Evolutionary conservation across 2,329 filamentous ascomycete species (phyloP).

Genomic region (Fonsecaea pedrosoi): DNA sequence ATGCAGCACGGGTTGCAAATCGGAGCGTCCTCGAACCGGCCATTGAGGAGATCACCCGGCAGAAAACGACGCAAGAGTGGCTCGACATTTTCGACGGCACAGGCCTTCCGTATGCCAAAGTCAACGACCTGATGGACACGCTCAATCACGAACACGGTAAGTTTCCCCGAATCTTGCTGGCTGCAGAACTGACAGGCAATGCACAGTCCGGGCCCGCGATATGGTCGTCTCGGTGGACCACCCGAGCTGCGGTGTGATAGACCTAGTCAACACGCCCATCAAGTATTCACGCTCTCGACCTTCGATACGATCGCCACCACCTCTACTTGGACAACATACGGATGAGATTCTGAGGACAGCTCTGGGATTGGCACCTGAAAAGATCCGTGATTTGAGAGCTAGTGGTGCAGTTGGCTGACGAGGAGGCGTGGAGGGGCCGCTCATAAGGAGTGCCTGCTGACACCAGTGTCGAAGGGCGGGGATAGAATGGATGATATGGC

Average conservation of each 20-base stretch:
- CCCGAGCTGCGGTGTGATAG: conserved; percentile 79
- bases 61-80: conserved; percentile 87
- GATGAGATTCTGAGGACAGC: not conserved
- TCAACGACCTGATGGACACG: conserved; percentile 89
- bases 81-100: conserved; percentile 83
- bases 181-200: not conserved
- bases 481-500: too few relatives aligned
- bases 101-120: conserved; percentile 90
- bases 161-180: too few relatives aligned
- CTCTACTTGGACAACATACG: not conserved
- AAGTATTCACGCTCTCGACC: conserved; percentile 71
- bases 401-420: not conserved
- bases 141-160: conserved; percentile 75
- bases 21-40: conserved; percentile 75
- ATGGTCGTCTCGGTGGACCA: conserved; percentile 94
- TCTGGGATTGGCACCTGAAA: not conserved
- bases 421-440: not conserved
- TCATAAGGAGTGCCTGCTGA: too few relatives aligned
- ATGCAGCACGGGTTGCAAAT: conserved; percentile 67
- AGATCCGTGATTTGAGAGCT: not conserved
- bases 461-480: too few relatives aligned
- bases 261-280: conserved; percentile 89
- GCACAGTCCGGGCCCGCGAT: conserved; percentile 69
- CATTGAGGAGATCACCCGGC: conserved; percentile 76
- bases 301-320: not conserved